phyloP scores from a whole-genome alignment of 192 early-diverging fungal genomes.

The Backusella westeae region DNA sequence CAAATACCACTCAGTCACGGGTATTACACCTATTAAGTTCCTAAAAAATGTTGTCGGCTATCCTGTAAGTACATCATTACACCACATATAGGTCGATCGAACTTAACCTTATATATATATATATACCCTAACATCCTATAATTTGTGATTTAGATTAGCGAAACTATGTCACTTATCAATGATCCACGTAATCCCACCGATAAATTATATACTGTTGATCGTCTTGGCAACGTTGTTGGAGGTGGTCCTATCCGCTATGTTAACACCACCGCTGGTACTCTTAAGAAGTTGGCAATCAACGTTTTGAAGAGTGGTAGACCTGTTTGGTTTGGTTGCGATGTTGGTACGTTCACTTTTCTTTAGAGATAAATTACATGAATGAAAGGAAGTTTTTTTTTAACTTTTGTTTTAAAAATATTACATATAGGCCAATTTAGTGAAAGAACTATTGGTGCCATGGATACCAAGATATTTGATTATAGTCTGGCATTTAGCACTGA shows the following conservation, averaged over 20 bases:
- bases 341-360: constrained; percentile 31
- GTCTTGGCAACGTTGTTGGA: constrained; percentile 71
- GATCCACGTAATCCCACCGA: constrained; percentile 69
- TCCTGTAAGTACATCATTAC: constrained; percentile 32
- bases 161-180: constrained; percentile 69
- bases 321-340: constrained; percentile 81
- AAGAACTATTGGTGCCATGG: constrained; percentile 56
- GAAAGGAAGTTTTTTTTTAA: not conserved
- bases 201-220: constrained; percentile 68
- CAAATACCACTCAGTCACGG: constrained; percentile 50
- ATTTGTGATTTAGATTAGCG: constrained; percentile 41
- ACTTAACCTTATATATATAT: not conserved
- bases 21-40: constrained; percentile 62
- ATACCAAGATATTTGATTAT: constrained; percentile 64
- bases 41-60: constrained; percentile 60
- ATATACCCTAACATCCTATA: not conserved
- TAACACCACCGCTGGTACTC: constrained; percentile 52
- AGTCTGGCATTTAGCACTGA: constrained; percentile 61
- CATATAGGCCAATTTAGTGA: constrained; percentile 53
- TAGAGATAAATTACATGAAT: not conserved
- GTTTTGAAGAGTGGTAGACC: constrained; percentile 61
- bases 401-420: not conserved
- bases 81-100: not conserved
- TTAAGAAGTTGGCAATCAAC: constrained; percentile 60
- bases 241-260: constrained; percentile 66